Base-by-base conservation (phyloP, 2,329 filamentous ascomycete species). In the Dothideomycetes sp. region DNA sequence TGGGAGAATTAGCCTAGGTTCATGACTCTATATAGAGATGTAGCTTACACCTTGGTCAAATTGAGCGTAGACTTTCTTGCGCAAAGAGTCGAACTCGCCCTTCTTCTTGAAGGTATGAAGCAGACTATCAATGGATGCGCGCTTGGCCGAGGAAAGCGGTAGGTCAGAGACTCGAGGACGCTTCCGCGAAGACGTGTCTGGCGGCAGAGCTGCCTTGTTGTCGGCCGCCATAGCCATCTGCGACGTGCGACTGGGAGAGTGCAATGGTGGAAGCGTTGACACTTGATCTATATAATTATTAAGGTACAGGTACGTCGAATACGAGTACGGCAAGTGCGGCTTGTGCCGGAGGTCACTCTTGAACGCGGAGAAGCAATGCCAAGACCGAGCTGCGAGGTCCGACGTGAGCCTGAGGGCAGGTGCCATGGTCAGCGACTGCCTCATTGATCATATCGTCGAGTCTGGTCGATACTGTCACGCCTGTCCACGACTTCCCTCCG, bases 71-170 rank as follows among this genome's bases (percentile, higher is more conserved):
- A 84, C 71, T 52, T 83, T 74, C 57, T 86, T 88, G 46, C 84
- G 78, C 48, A 88, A 74, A 11, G 73, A 67, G 61, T 91, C 84
- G 55, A 88, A 91, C 43, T 82, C 82, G 46, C 84, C 84, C 61
- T 85, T 86, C 64, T 88, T 89, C 63, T 88, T 88, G 65, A 88
- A 89, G 9, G 74, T 80, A 55, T 84, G 80, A n/a, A 83, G 75
- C 16, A 89, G 71, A 12, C 71, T 74, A 51, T 88, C 83, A 43
- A 89, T 85, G 1, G 80, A 78, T 1, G 74, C 73, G 48, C 82
- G 73, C 38, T 84, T 84, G n/a, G 77, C 73, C 3, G 80, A 81
- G 4, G 82, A 74, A 15, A 88, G 64, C 2, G 84, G 84, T 13
- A 89, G 69, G 51, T 89, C 84, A 0, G 80, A 80, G 3, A 82